Base-by-base conservation (phyloP, 768 basidiomycete genomes). In the Collybiopsis confluens region DNA sequence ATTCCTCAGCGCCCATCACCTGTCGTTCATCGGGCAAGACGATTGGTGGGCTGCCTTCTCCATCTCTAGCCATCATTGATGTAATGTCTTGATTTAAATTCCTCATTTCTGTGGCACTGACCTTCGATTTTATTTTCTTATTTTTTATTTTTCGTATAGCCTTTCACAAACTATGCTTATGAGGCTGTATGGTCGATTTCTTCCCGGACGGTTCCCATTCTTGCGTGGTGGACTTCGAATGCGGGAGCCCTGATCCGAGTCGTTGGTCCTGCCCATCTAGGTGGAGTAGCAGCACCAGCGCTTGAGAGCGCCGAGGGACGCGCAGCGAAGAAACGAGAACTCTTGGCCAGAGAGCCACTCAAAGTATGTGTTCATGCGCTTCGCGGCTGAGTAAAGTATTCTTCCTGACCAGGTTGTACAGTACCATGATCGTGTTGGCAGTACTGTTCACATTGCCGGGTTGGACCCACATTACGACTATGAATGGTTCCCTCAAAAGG, bases 401-500 rank as follows among this genome's bases (percentile, higher is more conserved):
- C 21, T 37, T 15, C 21, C 21, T 50, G 23, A 21, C 18, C 15
- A 18, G 26, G 33, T 24, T 20, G 18, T 37, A 24, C 35, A 15
- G n/a, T n/a, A n/a, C n/a, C n/a, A n/a, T n/a, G n/a, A 20, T 9
- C 24, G 42, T 1, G 24, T 13, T 44, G 42, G 37, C 2, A 23
- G 48, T n/a, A 50, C 11, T 50, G 48, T 1, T 6, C n/a, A 37
- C 16, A 28, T 52, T 13, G 37, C 50, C 26, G 50, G 50, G 13
- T 3, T 27, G 13, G 33, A 20, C 5, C 38, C 50, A 3, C 8
- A n/a, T 4, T 52, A 11, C 40, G 50, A 42, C 18, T 52, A 52
- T 42, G 50, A 52, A 42, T 52, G 18, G n/a, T 40, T 4, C 18
- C 50, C 50, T 10, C 50, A 52, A 27, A 23, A 21, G n/a, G 50